Conservation (phyloP, 108 stramenopile genomes). For the Nitzschia palea region DNA sequence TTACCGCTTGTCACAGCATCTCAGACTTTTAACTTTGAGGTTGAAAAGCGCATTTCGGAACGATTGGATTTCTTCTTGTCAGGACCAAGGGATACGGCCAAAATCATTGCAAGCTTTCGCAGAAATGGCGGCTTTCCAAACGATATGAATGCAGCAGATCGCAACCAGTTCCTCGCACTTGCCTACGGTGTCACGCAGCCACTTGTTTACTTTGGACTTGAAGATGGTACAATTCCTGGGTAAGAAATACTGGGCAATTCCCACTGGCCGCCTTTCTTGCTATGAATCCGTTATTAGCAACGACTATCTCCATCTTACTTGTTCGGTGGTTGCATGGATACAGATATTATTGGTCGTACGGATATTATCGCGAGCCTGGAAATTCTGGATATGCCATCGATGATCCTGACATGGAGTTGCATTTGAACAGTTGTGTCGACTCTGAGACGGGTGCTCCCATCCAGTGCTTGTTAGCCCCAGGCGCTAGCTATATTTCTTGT, state of each 20-base stretch:
- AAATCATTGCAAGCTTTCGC: conserved; percentile 18
- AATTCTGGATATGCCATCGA: conserved; percentile 25
- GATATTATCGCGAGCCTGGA: conserved; percentile 37
- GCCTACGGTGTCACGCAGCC: conserved; percentile 10
- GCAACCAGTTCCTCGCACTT: conserved; percentile 19
- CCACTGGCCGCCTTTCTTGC: too few relatives aligned
- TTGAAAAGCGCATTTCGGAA: conserved; percentile 30
- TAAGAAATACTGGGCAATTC: too few relatives aligned
- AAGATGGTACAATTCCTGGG: conserved; percentile 35
- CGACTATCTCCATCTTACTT: too few relatives aligned
- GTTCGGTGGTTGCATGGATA: too few relatives aligned
- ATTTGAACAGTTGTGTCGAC: conserved; percentile 29
- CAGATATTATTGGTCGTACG: conserved; percentile 14
- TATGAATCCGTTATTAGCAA: too few relatives aligned
- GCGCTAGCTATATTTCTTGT: conserved; percentile 22
- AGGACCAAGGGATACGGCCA: conserved; percentile 3
- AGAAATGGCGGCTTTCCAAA: conserved; percentile 27
- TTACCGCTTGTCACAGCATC: background rate
- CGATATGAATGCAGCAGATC: conserved; percentile 27
- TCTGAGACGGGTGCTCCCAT: conserved; percentile 3
- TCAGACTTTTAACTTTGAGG: conserved; percentile 31
- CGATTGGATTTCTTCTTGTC: conserved; percentile 26
- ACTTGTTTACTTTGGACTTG: conserved; percentile 27
- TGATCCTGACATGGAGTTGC: conserved; percentile 19
- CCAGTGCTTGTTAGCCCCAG: conserved; percentile 17